phyloP scores from a whole-genome alignment of 495 filamentous ascomycete species.

The Penicillium desertorum region DNA sequence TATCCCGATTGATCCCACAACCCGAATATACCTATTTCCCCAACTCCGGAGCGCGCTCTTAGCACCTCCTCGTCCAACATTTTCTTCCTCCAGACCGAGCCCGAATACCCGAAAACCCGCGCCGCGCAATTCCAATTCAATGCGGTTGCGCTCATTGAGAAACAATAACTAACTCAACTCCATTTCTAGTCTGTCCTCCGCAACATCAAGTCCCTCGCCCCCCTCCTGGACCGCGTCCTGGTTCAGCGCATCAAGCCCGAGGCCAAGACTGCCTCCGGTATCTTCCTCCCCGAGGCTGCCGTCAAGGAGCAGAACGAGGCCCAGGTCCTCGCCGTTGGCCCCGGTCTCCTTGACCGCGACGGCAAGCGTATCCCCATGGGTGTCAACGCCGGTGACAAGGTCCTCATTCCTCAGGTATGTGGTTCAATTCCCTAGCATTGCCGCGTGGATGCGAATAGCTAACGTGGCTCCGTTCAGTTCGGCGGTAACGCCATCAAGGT shows the following conservation, averaged over 20 bases:
- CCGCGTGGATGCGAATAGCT: slow-evolving; percentile 9
- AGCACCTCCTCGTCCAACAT: slow-evolving; percentile 9
- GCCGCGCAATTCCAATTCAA: neutral
- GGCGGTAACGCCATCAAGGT: slow-evolving; percentile 96
- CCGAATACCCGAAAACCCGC: slow-evolving; percentile 6
- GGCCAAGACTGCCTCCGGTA: slow-evolving; percentile 89
- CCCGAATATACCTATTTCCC: neutral
- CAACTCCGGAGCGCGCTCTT: neutral
- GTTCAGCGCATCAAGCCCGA: slow-evolving; percentile 98
- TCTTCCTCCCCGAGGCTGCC: slow-evolving; percentile 95
- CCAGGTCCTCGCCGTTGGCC: slow-evolving; percentile 91
- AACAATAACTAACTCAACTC: slow-evolving; percentile 2
- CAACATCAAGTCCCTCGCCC: slow-evolving; percentile 91
- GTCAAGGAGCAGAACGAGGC: slow-evolving; percentile 99
- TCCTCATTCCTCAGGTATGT: slow-evolving; percentile 94
- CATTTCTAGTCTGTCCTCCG: slow-evolving; percentile 64
- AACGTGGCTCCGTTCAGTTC: slow-evolving; percentile 57
- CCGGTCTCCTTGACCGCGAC: slow-evolving; percentile 80
- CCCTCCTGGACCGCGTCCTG: slow-evolving; percentile 96
- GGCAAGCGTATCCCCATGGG: slow-evolving; percentile 81
- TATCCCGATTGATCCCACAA: slow-evolving; percentile 11
- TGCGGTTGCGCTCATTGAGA: neutral
- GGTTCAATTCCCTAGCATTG: neutral
- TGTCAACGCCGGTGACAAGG: slow-evolving; percentile 81
- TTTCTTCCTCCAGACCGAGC: slow-evolving; percentile 14